phyloP scores from a whole-genome alignment of 1,284 basidiomycete species.

The Ceratobasidium sp. region DNA sequence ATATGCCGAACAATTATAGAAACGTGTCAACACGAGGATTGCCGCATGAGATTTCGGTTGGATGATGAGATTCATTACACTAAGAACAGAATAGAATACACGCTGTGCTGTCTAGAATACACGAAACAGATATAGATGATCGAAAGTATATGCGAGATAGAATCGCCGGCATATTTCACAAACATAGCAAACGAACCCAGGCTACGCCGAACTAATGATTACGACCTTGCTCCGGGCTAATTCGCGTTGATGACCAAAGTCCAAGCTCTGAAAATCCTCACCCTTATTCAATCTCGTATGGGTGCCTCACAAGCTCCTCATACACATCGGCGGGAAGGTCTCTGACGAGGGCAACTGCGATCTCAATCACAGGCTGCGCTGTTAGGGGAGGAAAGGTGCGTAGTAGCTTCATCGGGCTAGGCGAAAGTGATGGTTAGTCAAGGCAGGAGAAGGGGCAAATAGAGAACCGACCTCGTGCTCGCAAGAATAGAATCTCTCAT shows the following conservation, averaged over 20 bases:
- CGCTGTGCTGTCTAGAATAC: neutral
- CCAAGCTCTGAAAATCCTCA: too few species aligned
- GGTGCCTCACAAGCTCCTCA: conserved; percentile 89
- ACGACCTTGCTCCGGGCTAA: neutral
- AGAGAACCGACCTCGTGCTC: conserved; percentile 74
- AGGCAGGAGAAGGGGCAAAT: conserved; percentile 2
- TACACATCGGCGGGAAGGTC: conserved; percentile 92
- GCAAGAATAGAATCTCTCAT: conserved; percentile 91
- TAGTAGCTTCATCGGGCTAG: conserved; percentile 92
- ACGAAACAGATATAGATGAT: neutral
- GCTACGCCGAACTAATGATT: neutral
- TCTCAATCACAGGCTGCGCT: conserved; percentile 87
- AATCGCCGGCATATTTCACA: neutral
- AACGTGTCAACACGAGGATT: too few species aligned
- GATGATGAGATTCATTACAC: too few species aligned
- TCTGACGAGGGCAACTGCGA: conserved; percentile 92
- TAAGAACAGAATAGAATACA: neutral
- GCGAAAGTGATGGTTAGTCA: conserved; percentile 12
- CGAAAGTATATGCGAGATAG: neutral
- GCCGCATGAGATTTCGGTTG: too few species aligned
- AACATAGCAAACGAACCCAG: neutral
- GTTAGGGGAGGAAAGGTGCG: conserved; percentile 95
- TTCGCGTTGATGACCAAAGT: neutral
- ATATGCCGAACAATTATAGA: too few species aligned
- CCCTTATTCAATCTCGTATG: conserved; percentile 69